Evolutionary conservation across 768 basidiomycete genomes (phyloP).

Genomic region (Rickenella mellea): DNA sequence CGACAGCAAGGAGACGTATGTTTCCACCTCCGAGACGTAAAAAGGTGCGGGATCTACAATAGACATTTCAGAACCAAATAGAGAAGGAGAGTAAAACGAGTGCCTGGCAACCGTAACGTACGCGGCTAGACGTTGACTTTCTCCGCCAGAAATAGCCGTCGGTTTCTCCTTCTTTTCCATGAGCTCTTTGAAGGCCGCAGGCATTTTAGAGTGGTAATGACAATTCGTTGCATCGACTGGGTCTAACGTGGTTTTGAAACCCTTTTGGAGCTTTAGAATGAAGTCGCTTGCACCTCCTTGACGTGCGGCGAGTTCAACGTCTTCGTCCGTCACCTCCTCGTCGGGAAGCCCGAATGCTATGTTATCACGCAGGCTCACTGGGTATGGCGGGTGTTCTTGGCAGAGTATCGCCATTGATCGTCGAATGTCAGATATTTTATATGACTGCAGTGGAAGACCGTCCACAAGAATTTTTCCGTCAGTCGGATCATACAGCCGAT

Average conservation of each 20-base stretch:
- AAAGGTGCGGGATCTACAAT: conserved; percentile 26
- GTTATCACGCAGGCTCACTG: conserved; percentile 30
- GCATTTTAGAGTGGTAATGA: background rate
- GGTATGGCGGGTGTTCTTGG: conserved; percentile 29
- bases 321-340: conserved; percentile 1
- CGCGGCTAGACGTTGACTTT: conserved; percentile 16
- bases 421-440: conserved; percentile 23
- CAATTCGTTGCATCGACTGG: conserved; percentile 1
- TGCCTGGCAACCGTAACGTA: background rate
- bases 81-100: background rate
- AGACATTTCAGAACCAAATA: conserved; percentile 6
- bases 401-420: conserved; percentile 30
- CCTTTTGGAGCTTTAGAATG: conserved; percentile 1
- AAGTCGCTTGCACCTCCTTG: conserved; percentile 4
- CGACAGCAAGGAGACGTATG: conserved; percentile 10
- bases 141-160: conserved; percentile 11
- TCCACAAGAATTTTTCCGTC: conserved; percentile 24
- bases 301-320: background rate
- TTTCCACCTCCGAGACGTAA: conserved; percentile 16
- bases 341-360: conserved; percentile 25
- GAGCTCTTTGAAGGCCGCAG: conserved; percentile 1
- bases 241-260: conserved; percentile 4
- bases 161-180: conserved; percentile 12
- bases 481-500: conserved; percentile 14
- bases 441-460: conserved; percentile 23